phyloP scores from a whole-genome alignment of 2,329 filamentous ascomycete species.

The Microsporum canis region DNA sequence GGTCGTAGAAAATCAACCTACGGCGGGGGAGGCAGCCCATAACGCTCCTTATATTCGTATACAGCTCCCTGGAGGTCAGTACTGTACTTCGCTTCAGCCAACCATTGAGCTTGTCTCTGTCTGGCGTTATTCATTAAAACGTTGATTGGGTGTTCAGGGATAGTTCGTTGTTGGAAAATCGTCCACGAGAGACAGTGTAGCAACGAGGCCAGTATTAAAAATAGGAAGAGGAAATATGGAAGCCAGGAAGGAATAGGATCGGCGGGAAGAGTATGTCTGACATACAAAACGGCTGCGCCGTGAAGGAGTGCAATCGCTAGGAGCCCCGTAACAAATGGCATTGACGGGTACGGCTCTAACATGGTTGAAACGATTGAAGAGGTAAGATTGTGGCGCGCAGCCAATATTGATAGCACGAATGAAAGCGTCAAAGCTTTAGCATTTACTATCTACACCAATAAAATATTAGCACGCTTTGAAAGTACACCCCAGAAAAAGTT shows the following conservation, averaged over 20 bases:
- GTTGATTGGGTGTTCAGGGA: conserved; percentile 45
- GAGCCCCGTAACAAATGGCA: conserved; percentile 25
- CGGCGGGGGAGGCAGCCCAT: conserved; percentile 46
- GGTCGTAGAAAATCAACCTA: conserved; percentile 17
- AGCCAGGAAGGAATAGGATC: conserved; percentile 22
- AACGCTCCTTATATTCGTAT: conserved; percentile 41
- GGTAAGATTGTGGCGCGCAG: conserved; percentile 2
- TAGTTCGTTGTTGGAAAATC: conserved; percentile 30
- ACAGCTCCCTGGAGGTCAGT: conserved; percentile 41
- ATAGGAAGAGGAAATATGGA: conserved; percentile 27
- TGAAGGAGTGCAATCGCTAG: conserved; percentile 25
- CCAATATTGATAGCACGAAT: conserved; percentile 28
- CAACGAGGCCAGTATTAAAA: conserved; percentile 33
- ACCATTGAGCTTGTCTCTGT: conserved; percentile 39
- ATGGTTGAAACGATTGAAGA: neutral
- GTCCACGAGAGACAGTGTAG: conserved; percentile 31
- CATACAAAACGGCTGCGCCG: conserved; percentile 21
- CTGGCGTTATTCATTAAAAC: conserved; percentile 42
- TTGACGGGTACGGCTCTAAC: conserved; percentile 10
- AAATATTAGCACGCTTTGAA: neutral
- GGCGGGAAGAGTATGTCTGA: conserved; percentile 19
- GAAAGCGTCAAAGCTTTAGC: conserved; percentile 31
- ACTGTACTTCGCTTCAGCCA: conserved; percentile 38
- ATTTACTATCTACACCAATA: conserved; percentile 29
- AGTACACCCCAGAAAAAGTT: neutral